Evolutionary conservation across 1,284 basidiomycete species (phyloP), one percentile per base, ranked within the genome.

Genomic region (Chiua sp.): DNA sequence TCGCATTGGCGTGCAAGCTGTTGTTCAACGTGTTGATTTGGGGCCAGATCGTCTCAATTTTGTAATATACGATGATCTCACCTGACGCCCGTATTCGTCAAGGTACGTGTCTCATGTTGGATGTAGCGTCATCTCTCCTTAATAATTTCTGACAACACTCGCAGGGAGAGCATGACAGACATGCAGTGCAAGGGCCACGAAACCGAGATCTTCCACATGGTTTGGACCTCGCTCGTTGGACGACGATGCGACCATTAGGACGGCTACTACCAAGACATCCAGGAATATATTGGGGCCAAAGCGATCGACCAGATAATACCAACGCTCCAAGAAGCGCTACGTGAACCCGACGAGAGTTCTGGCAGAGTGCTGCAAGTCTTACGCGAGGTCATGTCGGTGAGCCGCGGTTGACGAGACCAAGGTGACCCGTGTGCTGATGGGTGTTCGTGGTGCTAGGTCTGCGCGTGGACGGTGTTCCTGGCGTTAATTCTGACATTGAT

Each of bases 271-370:
- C 0, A 90, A 88, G 72, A 94, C 3, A 83, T 98, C 51, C 97
- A 98, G 79, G 93, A 96, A 64, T 85, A 92, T 71, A 82, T 97
- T 50, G 97, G 98, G 12, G 84, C 87, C 35, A 93, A 91, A 72
- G 97, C 96, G 8, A 97, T 98, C 67, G 96, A 99, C 72, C 90
- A 97, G 77, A 99, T 95, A 0, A 97, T 99, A 64, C 98, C 97
- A 0, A 98, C 96, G 0, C 77, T 99, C 4, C 78, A 99, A 60
- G 94, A 96, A 69, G 96, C 98, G 5, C 88, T 99, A 52, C 88
- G 93, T 33, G 91, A 94, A 75, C 92, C 94, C 23, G 95, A 94
- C 12, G 92, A 91, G 68, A 88, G 90, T 37, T 97, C 96, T 18
- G 96, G 94, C 33, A 98, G 97, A n/a, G 96, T 98, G 15, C 82